These are phyloP conservation scores for Angomonas deanei DNA, from an alignment of 208 protist genomes.

Conservation along the genomic window DNA sequence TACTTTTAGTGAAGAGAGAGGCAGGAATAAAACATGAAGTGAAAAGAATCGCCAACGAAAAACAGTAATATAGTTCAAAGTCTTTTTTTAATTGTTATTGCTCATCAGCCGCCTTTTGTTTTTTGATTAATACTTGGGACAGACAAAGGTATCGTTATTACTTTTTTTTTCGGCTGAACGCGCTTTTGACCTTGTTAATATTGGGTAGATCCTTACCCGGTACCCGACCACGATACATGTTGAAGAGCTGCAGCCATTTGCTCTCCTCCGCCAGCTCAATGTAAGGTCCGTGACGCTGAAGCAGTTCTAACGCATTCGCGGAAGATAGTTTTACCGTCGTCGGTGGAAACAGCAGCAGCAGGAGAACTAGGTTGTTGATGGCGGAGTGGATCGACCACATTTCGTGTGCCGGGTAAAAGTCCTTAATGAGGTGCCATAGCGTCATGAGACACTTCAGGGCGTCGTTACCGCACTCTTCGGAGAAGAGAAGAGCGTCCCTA, in stretches of 20 bases:
- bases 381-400: slow-evolving; percentile 75
- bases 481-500: not conserved
- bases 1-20: not conserved
- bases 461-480: slow-evolving; percentile 31
- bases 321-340: not conserved
- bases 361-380: slow-evolving; percentile 55
- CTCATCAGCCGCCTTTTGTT: too few relatives aligned
- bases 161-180: slow-evolving; percentile 15
- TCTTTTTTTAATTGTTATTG: too few relatives aligned
- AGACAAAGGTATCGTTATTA: not conserved
- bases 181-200: slow-evolving; percentile 47
- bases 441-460: slow-evolving; percentile 35
- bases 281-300: slow-evolving; percentile 56
- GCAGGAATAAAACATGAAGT: not conserved
- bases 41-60: slow-evolving; percentile 16
- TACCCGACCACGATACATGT: not conserved
- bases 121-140: too few relatives aligned
- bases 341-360: slow-evolving; percentile 31
- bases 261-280: slow-evolving; percentile 27
- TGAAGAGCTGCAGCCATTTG: slow-evolving; percentile 52
- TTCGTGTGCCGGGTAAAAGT: slow-evolving; percentile 74
- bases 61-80: slow-evolving; percentile 2
- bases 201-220: slow-evolving; percentile 27
- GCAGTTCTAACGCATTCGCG: slow-evolving; percentile 32
- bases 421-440: slow-evolving; percentile 47